Base-by-base conservation (phyloP, 2,329 filamentous ascomycete species). In the Cladophialophora yegresii region DNA sequence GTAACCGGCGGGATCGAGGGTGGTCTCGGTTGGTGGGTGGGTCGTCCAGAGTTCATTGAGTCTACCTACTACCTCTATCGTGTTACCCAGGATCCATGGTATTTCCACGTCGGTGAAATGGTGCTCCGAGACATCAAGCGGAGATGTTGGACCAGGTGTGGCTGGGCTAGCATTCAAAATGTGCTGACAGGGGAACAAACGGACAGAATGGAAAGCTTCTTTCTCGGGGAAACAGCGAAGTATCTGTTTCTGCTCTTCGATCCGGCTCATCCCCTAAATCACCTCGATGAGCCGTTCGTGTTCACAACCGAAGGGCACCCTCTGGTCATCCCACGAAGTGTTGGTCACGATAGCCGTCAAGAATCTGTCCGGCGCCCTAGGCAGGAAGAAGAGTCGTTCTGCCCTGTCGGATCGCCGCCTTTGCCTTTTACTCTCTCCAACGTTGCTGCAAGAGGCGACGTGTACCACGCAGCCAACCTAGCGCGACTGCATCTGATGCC, bases 131-230 rank as follows among this genome's bases (percentile, higher is more conserved):
- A 99, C 73, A 92, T 99, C 72, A 89, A 90, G 72, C 84, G 91
- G 55, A 86, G 93, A 60, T 99, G 95, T 77, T 92, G 91, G 86
- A 92, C 92, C 0, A 84, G 86, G 67, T 99, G 95, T 72, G 95
- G 95, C 47, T 98, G 93, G 92, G 91, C 93, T 13, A 93, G 93
- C 0, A 82, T 98, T 40, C 89, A 92, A 72, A 89, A 93, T 75
- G 90, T 93, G 8, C 81, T 88, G 36, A 91, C 85, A 4, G 93
- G 93, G 3, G 91, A 97, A 77, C 87, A 92, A 77, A 91, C 86
- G 71, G 93, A 99, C 75, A 89, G 95, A 36, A 98, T 98, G 95
- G 95, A 99, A 77, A 98, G 93, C 75, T 99, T 98, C 82, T 98
- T 98, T 73, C 83, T 99, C 0, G 93, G 95, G 13, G 95, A 99